Conservation (phyloP, 768 basidiomycete genomes). For the Rhizopogon vesiculosus region DNA sequence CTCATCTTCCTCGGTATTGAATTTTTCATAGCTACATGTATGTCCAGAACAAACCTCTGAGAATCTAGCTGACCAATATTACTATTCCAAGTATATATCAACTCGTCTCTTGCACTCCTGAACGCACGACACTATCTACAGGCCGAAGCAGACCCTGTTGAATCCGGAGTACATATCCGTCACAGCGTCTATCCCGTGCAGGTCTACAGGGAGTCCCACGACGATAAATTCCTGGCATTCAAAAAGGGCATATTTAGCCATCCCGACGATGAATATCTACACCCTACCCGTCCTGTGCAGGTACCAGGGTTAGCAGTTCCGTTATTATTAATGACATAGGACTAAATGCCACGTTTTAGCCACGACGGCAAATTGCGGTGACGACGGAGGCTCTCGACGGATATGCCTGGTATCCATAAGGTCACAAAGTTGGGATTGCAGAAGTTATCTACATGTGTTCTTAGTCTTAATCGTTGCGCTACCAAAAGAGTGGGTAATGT, state of each 20-base stretch:
- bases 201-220: too few species aligned
- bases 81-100: background rate
- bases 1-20: conserved; percentile 3
- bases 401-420: too few species aligned
- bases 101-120: background rate
- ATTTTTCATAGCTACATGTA: conserved; percentile 1
- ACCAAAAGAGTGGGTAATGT: too few species aligned
- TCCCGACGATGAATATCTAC: background rate
- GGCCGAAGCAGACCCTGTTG: too few species aligned
- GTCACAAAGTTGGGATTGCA: too few species aligned
- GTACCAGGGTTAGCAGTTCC: background rate
- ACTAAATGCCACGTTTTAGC: background rate
- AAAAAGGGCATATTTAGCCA: too few species aligned
- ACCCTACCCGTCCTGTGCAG: background rate
- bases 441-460: too few species aligned
- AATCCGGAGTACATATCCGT: background rate
- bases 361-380: background rate
- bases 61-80: background rate
- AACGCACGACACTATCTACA: background rate
- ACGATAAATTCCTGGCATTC: too few species aligned
- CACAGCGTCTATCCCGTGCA: background rate
- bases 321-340: too few species aligned
- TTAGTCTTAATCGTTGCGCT: too few species aligned
- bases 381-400: background rate
- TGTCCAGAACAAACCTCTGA: background rate